phyloP scores from a whole-genome alignment of 1,139 yeast species.

The Saccharomycopsis hybrid region DNA sequence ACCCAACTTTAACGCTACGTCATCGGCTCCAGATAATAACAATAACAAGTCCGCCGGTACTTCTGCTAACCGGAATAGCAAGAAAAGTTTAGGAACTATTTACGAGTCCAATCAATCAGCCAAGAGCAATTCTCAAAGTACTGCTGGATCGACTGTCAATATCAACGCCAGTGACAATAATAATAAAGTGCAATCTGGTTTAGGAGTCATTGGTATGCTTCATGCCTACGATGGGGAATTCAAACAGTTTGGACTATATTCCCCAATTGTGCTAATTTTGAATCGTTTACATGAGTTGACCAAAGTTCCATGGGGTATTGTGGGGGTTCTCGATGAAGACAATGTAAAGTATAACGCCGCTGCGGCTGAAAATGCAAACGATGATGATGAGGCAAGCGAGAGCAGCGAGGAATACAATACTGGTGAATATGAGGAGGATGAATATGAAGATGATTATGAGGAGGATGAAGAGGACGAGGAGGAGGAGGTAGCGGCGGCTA shows the following conservation, averaged over 20 bases:
- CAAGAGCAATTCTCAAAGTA: background rate
- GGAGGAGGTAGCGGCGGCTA: too few relatives aligned
- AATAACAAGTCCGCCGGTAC: too few relatives aligned
- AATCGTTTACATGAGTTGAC: constrained; percentile 72
- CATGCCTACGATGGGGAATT: constrained; percentile 94
- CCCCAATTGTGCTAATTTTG: constrained; percentile 72
- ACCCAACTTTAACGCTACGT: too few relatives aligned
- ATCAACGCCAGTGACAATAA: constrained; percentile 23
- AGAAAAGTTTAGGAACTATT: constrained; percentile 13
- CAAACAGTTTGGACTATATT: constrained; percentile 83
- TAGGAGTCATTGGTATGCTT: constrained; percentile 89
- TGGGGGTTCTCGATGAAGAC: constrained; percentile 49
- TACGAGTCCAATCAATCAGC: too few relatives aligned
- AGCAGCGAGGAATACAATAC: constrained; percentile 30
- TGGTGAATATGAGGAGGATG: constrained; percentile 22
- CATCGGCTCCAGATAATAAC: too few relatives aligned
- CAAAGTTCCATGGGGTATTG: constrained; percentile 83
- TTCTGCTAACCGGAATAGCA: background rate
- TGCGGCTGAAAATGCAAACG: too few relatives aligned
- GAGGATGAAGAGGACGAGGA: constrained; percentile 8
- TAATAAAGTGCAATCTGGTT: constrained; percentile 38
- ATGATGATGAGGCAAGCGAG: constrained; percentile 24
- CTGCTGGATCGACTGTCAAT: background rate
- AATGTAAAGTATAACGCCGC: too few relatives aligned
- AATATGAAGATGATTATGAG: constrained; percentile 11